phyloP scores from a whole-genome alignment of 345 rosid genomes.

The Acer yangbiense region DNA sequence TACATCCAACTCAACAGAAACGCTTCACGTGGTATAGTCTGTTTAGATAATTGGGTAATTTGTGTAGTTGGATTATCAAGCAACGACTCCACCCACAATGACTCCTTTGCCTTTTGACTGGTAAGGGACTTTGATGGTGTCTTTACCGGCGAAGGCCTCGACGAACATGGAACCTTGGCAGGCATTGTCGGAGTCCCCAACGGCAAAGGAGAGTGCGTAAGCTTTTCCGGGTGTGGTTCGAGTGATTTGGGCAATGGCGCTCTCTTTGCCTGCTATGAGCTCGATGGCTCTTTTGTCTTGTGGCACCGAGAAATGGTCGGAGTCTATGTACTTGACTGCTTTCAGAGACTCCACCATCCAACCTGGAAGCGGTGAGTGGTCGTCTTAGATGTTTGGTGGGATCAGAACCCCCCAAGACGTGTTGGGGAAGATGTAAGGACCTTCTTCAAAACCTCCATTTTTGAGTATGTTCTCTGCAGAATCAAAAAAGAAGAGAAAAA shows the following conservation, averaged over 20 bases:
- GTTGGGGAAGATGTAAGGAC: conserved; percentile 74
- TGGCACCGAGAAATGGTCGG: conserved; percentile 63
- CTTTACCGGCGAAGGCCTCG: conserved; percentile 72
- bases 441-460: conserved; percentile 83
- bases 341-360: conserved; percentile 89
- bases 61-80: no score
- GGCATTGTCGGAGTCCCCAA: conserved; percentile 72
- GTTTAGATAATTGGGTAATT: no score
- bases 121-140: conserved; percentile 59
- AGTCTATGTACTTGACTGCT: conserved; percentile 83
- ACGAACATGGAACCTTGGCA: conserved; percentile 73
- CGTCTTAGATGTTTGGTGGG: conserved; percentile 81
- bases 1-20: no score
- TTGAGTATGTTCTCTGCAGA: conserved; percentile 62
- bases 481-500: not conserved
- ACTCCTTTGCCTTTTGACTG: conserved; percentile 65
- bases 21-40: no score
- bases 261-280: conserved; percentile 85
- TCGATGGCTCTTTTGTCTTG: conserved; percentile 69
- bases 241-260: conserved; percentile 73
- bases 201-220: conserved; percentile 60
- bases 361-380: conserved; percentile 73
- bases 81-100: no score
- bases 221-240: conserved; percentile 51
- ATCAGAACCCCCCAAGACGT: conserved; percentile 72